Base-by-base conservation (phyloP, 257 asterid species). In the Solanum neorickii region DNA sequence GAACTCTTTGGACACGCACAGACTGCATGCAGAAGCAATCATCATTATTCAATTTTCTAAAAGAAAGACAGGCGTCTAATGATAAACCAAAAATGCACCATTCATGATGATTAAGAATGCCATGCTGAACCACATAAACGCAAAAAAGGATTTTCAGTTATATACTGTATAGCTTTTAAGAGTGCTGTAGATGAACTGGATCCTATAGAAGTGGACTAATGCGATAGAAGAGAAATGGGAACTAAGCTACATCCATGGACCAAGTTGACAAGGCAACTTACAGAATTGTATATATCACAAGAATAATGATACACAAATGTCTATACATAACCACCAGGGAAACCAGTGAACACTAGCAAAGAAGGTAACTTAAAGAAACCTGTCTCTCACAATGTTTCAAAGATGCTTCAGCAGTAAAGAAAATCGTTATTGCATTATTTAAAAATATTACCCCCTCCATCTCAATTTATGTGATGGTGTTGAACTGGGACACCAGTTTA, bases 1-100 rank as follows among this genome's bases (percentile, higher is more conserved):
- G 83, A 70, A 97, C 94, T 88, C 92, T 97, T 86, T 94, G 93
- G 88, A 96, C 91, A 27, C 99, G 96, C 89, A 94, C 95, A 62
- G 99, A 93, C 99, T 97, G 93, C 91, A 87, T 75, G 90, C 41
- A 35, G 84, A 10, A 41, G 86, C 84, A 90, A 31, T n/a, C 49
- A 70, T 70, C 66, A 6, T 23, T 20, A 46, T 56, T 86, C 59
- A 35, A 69, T 70, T 72, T 47, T 37, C 42, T 47, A 66, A 31
- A 62, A 41, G 87, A 85, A 85, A 6, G 60, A 85, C 3, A 82
- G 42, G 7, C 1, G 12, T 65, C 41, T 25, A n/a, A n/a, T 76
- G 83, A 76, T 42, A 76, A 76, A 42, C 35, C 60, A 82, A 80
- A 15, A 47, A 56, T 80, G 44, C 85, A 80, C 42, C 41, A 47